phyloP scores from a whole-genome alignment of 2,329 filamentous ascomycete genomes.

The Didymosphaeria variabile region DNA sequence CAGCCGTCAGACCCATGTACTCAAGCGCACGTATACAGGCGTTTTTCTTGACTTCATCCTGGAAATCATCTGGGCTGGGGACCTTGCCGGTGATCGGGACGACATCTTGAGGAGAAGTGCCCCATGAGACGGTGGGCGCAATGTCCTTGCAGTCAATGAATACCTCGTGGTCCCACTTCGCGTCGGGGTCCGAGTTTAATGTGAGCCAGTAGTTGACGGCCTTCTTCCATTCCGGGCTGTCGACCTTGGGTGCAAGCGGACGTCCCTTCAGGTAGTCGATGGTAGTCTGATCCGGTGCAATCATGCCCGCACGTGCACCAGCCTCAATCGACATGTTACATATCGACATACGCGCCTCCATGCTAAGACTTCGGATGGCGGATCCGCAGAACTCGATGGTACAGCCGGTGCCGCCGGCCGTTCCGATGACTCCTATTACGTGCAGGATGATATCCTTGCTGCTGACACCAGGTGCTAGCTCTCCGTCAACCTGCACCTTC shows the following conservation, averaged over 20 bases:
- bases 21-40: conserved; percentile 83
- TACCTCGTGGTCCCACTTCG: conserved; percentile 89
- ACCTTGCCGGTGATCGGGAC: conserved; percentile 93
- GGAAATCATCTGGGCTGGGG: conserved; percentile 87
- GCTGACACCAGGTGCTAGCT: conserved; percentile 88
- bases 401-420: conserved; percentile 90
- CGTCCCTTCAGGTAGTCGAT: conserved; percentile 95
- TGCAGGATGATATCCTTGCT: conserved; percentile 96
- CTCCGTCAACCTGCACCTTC: conserved; percentile 93
- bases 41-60: conserved; percentile 79
- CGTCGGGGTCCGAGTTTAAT: conserved; percentile 84
- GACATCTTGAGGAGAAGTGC: conserved; percentile 94
- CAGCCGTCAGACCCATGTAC: conserved; percentile 93
- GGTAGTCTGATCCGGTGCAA: conserved; percentile 91
- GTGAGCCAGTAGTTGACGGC: conserved; percentile 88
- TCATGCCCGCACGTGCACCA: conserved; percentile 94
- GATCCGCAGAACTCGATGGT: conserved; percentile 99
- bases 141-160: conserved; percentile 94
- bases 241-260: conserved; percentile 85
- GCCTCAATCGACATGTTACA: conserved; percentile 99
- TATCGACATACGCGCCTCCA: conserved; percentile 98
- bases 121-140: conserved; percentile 92
- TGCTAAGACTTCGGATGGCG: conserved; percentile 86
- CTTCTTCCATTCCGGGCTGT: conserved; percentile 88
- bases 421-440: conserved; percentile 92